Base-by-base conservation (phyloP, 495 filamentous ascomycete genomes). In the Aspergillus homomorphus region DNA sequence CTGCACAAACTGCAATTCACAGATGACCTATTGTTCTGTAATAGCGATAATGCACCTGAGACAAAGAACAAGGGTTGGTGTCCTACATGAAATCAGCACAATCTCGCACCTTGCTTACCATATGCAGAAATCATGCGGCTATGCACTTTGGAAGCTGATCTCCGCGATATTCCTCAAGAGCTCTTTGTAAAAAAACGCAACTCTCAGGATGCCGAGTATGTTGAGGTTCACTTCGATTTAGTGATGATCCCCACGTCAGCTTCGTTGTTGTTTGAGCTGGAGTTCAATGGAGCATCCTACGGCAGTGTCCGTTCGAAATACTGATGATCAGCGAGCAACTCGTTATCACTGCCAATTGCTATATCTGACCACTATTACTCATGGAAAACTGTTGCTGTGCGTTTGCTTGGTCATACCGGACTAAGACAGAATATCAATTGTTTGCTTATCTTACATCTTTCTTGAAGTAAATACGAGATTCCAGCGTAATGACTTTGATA, bases 231-330 rank as follows among this genome's bases (percentile, higher is more conserved):
- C 1, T 70, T 20, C 21, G 20, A 63, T 0, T 24, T 73, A 16
- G 57, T 62, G 18, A 45, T 74, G 20, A 72, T 61, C 1, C 66
- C 70, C 0, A 55, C 33, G 1, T 73, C 68, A 0, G 66, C 68
- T 0, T 68, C 66, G 0, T 26, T 73, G 42, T 7, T 68, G 3
- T 70, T 73, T 21, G 58, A 72, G 2, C 45, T 69, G 4, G 51
- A 70, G 19, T 69, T 74, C 22, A 69, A 74, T 20, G 61, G 61
- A 0, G 56, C 63, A 1, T 59, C 62, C 1, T 74, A 72, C 24
- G 66, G 68, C 9, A 59, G 45, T 24, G 61, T 63, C 2, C 38
- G 53, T 38, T 28, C 61, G 8, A 59, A 59, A 19, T 59, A 63
- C 22, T 59, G 15, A 55, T 10, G 33, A 7, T 12, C 12, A 14